Evolutionary conservation across 108 stramenopile genomes (phyloP).

Genomic region (Cyclotella choctawhatcheeana): DNA sequence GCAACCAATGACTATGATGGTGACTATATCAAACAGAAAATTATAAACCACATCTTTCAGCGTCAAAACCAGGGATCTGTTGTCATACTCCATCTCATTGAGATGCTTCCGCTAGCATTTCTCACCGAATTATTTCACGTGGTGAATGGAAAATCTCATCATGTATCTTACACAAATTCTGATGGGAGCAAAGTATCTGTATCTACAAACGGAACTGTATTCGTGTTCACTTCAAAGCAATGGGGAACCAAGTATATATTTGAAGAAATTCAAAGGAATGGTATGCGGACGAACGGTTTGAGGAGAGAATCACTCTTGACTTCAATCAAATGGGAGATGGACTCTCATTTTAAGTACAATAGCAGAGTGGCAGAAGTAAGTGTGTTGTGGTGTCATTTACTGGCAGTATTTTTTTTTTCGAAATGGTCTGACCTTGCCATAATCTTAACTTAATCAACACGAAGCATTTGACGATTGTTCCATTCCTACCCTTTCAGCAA

Average conservation of each 20-base stretch:
- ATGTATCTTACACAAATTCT: constrained; percentile 16
- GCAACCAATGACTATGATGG: neutral
- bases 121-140: constrained; percentile 23
- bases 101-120: constrained; percentile 22
- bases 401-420: neutral
- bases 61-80: constrained; percentile 38
- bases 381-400: constrained; percentile 1
- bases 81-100: constrained; percentile 42
- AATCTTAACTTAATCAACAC: neutral
- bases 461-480: constrained; percentile 33
- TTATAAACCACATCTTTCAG: constrained; percentile 38
- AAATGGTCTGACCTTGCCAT: neutral
- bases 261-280: constrained; percentile 34
- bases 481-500: constrained; percentile 44
- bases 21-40: constrained; percentile 13
- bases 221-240: constrained; percentile 39
- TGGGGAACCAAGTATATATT: constrained; percentile 52
- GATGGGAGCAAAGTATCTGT: constrained; percentile 14
- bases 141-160: constrained; percentile 29
- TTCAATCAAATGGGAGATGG: constrained; percentile 31
- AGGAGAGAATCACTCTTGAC: constrained; percentile 26
- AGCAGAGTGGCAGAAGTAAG: constrained; percentile 27
- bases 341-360: constrained; percentile 27
- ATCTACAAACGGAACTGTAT: constrained; percentile 44
- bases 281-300: constrained; percentile 14